Base-by-base conservation (phyloP, 1,284 basidiomycete genomes). In the Trametes versicolor region DNA sequence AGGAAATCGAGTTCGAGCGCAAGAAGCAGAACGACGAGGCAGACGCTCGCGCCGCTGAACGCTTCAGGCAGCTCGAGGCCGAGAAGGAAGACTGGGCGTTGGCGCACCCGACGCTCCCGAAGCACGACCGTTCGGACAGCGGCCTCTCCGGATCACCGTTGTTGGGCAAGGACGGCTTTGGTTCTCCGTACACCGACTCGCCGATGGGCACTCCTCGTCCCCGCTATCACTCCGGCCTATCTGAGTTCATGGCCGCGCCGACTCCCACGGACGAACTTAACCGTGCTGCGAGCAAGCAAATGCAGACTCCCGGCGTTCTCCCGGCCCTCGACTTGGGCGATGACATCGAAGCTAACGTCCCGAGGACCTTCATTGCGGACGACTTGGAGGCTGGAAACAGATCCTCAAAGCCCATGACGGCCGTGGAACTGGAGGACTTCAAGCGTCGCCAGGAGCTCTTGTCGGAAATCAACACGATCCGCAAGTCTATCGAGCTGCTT, bases 21-120 rank as follows among this genome's bases (percentile, higher is more conserved):
- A 87, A 85, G 67, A 87, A 87, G 61, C 85, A 85, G 65, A 91
- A 96, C 67, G 87, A 89, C 70, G 89, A 90, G 72, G 90, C 92
- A 34, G 94, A 96, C 67, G 81, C 86, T 15, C 84, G 87, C 55
- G 93, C 95, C 49, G 90, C 94, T 1, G 86, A 88, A 59, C 83
- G 88, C 48, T 90, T 97, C 76, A 84, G 83, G 27, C 84, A 82
- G 53, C 80, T 95, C 51, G 83, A 87, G 45, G 82, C 83, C 52
- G 95, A 98, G 75, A 88, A 91, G 60, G 86, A 87, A 45, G 87
- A 91, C 64, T 98, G 96, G 97, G 95, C 98, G 75, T 88, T 85
- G 70, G 89, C 94, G 60, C 94, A 97, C 69, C 88, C 93, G 15
- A 82, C 83, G 56, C 77, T 87, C 63, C 72, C 75, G 63, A 87